Base-by-base conservation (phyloP, 805 yeast genomes). In the Saccharomycopsis schoenii region DNA sequence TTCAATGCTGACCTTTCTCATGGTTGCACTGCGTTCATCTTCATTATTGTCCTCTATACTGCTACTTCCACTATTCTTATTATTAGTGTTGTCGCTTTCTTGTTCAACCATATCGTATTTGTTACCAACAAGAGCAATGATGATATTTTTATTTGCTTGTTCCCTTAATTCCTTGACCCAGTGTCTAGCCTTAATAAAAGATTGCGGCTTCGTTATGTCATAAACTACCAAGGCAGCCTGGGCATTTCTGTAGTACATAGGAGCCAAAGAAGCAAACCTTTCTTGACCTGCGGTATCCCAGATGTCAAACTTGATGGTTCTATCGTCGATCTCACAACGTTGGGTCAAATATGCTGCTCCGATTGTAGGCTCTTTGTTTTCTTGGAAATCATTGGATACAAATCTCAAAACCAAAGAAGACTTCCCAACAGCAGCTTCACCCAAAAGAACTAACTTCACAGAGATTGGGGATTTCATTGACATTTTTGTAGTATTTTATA, bases 221-320 rank as follows among this genome's bases (percentile, higher is more conserved):
- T 93, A 93, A 10, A 93, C 99, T 14, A 94, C 97, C 64, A 93
- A 77, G 0, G 98, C 98, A 34, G 97, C 96, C 72, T 92, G 97
- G 15, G 99, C 97, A 70, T 94, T 93, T 71, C 99, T 82, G 76
- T 93, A 93, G 74, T 93, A 93, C 94, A 93, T 87, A 36, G 98
- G 98, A 0, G 98, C 97, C 69, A 93, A 80, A 29, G 93, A 85
- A 15, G 97, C 97, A 77, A 93, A 93, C 65, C 99, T 77, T 73
- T 93, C 99, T 77, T 93, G 98, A 21, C 99, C 99, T 1, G 98
- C 98, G 14, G 98, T 92, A 72, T 92, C 98, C 96, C 96, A 89
- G 62, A 89, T 89, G 71, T 89, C 96, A 71, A 89, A 91, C 73
- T 94, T 93, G 70, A 93, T 89, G 9, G 94, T 88, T 69, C 86